Conservation (phyloP, 2,329 filamentous ascomycete genomes). For the Emmonsia crescens region DNA sequence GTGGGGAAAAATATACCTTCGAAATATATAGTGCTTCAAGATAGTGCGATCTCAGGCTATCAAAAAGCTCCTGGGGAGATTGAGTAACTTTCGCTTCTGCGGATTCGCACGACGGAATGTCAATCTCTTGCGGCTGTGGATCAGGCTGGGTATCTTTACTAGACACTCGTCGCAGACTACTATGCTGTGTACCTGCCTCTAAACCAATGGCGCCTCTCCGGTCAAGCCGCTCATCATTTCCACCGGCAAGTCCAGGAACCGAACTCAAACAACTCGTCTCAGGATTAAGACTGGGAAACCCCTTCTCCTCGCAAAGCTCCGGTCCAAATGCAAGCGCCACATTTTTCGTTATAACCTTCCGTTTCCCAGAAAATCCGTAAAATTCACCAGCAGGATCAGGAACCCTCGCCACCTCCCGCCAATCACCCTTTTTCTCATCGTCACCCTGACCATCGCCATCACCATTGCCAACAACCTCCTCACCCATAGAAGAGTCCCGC, state of each 20-base stretch:
- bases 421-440: slow-evolving; percentile 13
- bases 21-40: slow-evolving; percentile 35
- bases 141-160: neutral
- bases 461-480: too few species aligned
- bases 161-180: neutral
- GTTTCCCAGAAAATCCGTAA: slow-evolving; percentile 15
- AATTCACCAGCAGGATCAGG: slow-evolving; percentile 18
- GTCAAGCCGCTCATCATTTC: neutral
- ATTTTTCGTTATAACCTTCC: slow-evolving; percentile 17
- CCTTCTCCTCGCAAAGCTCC: neutral
- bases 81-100: slow-evolving; percentile 15
- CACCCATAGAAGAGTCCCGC: neutral
- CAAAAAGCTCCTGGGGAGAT: slow-evolving; percentile 27
- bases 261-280: neutral
- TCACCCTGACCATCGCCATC: slow-evolving; percentile 7
- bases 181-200: neutral
- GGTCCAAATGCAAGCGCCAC: slow-evolving; percentile 23
- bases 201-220: neutral
- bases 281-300: neutral
- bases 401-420: slow-evolving; percentile 28
- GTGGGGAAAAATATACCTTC: slow-evolving; percentile 24
- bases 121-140: neutral
- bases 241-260: neutral
- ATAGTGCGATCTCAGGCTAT: slow-evolving; percentile 30
- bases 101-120: neutral